Evolutionary conservation across 2,329 filamentous ascomycete genomes (phyloP).

Genomic region (Parasarocladium wereldwijsianum): DNA sequence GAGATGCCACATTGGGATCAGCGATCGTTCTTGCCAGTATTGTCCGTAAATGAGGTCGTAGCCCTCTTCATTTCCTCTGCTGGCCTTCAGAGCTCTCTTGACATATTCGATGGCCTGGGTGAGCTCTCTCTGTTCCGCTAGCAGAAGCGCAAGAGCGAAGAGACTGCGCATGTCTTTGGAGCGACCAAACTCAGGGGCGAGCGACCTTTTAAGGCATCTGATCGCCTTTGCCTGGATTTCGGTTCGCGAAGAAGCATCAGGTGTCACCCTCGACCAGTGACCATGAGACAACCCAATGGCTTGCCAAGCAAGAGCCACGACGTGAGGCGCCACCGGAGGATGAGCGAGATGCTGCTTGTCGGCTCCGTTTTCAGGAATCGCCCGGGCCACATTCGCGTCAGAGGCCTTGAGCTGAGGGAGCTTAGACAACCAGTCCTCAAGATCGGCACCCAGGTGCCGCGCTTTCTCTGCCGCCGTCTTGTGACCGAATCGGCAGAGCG

Average conservation of each 20-base stretch:
- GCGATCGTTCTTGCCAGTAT: slow-evolving; percentile 47
- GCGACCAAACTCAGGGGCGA: slow-evolving; percentile 51
- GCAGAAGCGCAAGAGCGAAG: slow-evolving; percentile 69
- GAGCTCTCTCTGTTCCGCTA: slow-evolving; percentile 76
- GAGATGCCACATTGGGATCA: slow-evolving; percentile 82
- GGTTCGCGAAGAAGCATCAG: slow-evolving; percentile 54
- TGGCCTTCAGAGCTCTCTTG: slow-evolving; percentile 57
- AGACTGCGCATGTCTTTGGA: slow-evolving; percentile 59
- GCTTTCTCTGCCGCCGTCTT: slow-evolving; percentile 66
- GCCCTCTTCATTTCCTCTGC: slow-evolving; percentile 29
- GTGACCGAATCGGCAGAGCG: slow-evolving; percentile 72
- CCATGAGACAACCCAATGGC: slow-evolving; percentile 77
- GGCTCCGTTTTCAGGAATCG: slow-evolving; percentile 14
- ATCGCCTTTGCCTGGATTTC: slow-evolving; percentile 68
- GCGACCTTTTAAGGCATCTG: slow-evolving; percentile 56
- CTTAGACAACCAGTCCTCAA: slow-evolving; percentile 64
- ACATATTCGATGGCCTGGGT: slow-evolving; percentile 68
- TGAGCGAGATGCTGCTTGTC: slow-evolving; percentile 15
- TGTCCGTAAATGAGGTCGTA: slow-evolving; percentile 29
- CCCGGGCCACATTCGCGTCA: slow-evolving; percentile 14
- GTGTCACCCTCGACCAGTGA: slow-evolving; percentile 74
- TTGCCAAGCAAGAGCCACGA: slow-evolving; percentile 61
- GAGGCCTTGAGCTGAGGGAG: slow-evolving; percentile 20
- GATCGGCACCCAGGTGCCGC: slow-evolving; percentile 49
- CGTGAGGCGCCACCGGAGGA: slow-evolving; percentile 37